phyloP scores from a whole-genome alignment of 1,139 yeast species.

The Yamadazyma dendronema region DNA sequence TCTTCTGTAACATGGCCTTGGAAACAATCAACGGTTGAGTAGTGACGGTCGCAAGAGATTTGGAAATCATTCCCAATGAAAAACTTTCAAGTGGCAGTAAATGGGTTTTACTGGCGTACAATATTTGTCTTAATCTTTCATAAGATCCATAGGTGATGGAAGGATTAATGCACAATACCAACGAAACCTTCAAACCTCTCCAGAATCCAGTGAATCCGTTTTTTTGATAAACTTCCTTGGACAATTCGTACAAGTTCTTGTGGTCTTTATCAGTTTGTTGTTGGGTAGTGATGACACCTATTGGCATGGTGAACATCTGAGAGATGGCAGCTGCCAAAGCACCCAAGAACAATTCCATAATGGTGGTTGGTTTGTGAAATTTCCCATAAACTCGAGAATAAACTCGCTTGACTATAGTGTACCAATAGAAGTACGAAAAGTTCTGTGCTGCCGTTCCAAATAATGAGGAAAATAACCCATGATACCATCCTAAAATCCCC shows the following conservation, averaged over 20 bases:
- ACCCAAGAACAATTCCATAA: conserved; percentile 74
- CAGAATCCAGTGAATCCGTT: conserved; percentile 76
- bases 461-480: conserved; percentile 69
- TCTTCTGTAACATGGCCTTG: conserved; percentile 76
- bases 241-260: conserved; percentile 45
- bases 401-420: conserved; percentile 64
- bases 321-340: conserved; percentile 85
- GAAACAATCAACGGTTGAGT: conserved; percentile 88
- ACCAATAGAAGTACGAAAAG: conserved; percentile 87
- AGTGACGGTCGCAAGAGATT: conserved; percentile 73
- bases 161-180: conserved; percentile 79
- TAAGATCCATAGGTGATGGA: conserved; percentile 85
- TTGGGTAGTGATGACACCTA: conserved; percentile 77
- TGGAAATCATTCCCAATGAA: conserved; percentile 73
- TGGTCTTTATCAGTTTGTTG: conserved; percentile 65
- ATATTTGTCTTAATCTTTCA: conserved; percentile 60
- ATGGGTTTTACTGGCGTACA: conserved; percentile 46
- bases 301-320: conserved; percentile 80
- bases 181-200: conserved; percentile 81
- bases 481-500: conserved; percentile 74
- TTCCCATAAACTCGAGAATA: conserved; percentile 48
- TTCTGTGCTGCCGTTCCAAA: conserved; percentile 77
- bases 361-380: conserved; percentile 48
- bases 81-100: conserved; percentile 70
- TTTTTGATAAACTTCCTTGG: conserved; percentile 56